A percentile compares a stretch with the other conserved stretches of the same genome.
Evolutionary conservation across 2,329 filamentous ascomycete genomes (phyloP).

Genomic region (Blumeriella jaapii): DNA sequence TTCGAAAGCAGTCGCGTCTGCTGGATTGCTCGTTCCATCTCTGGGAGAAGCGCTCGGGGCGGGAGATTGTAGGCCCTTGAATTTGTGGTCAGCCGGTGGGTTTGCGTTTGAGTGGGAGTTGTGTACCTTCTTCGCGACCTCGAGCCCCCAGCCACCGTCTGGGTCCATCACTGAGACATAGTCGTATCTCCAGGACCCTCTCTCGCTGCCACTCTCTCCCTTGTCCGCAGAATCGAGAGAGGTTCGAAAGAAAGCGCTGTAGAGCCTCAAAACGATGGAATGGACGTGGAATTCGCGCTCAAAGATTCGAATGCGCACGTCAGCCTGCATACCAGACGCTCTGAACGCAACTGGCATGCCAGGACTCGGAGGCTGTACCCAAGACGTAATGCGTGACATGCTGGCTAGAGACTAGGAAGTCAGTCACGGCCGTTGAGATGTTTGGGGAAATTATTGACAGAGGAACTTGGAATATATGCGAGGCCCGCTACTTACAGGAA

Average conservation of each 20-base stretch:
- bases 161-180: conserved; percentile 11
- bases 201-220: background rate
- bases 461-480: too few species aligned
- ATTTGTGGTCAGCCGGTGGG: background rate
- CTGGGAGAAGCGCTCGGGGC: background rate
- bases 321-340: conserved; percentile 5
- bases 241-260: conserved; percentile 11
- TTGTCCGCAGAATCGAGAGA: conserved; percentile 3
- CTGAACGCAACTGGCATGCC: conserved; percentile 3
- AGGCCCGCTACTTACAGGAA: too few species aligned
- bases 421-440: too few species aligned
- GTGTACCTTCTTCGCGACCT: conserved; percentile 1
- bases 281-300: conserved; percentile 11
- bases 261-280: conserved; percentile 4
- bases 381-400: conserved; percentile 1
- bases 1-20: conserved; percentile 5
- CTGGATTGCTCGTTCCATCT: background rate
- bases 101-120: background rate
- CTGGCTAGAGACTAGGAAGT: too few species aligned
- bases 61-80: conserved; percentile 2
- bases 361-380: conserved; percentile 1
- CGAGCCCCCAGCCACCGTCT: conserved; percentile 12
- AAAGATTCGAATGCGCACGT: conserved; percentile 11
- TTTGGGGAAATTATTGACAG: too few species aligned
- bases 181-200: conserved; percentile 5